Evolutionary conservation across 2,329 filamentous ascomycete genomes (phyloP).

Genomic region (Aspergillus spinulosporus): DNA sequence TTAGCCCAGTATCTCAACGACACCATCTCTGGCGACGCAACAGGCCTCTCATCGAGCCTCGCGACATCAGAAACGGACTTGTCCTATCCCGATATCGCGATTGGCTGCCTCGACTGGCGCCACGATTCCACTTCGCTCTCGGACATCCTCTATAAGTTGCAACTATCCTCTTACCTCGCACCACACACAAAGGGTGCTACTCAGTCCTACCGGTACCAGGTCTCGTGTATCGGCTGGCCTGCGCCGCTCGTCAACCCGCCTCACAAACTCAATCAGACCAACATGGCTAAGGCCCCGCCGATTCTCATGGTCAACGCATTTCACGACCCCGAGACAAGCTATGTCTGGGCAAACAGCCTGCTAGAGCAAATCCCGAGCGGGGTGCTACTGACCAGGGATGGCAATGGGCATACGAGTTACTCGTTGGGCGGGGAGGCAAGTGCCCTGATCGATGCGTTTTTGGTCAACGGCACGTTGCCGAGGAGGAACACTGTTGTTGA

Average conservation of each 20-base stretch:
- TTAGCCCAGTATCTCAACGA: slow-evolving; percentile 28
- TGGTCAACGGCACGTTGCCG: slow-evolving; percentile 9
- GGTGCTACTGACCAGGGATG: slow-evolving; percentile 43
- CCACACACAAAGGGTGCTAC: slow-evolving; percentile 39
- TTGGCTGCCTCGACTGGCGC: slow-evolving; percentile 11
- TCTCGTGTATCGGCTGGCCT: slow-evolving; percentile 46
- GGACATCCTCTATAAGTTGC: slow-evolving; percentile 30
- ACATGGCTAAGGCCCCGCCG: slow-evolving; percentile 18
- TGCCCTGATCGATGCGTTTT: slow-evolving; percentile 5
- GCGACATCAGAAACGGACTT: slow-evolving; percentile 27
- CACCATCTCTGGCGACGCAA: slow-evolving; percentile 41
- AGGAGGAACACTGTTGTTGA: slow-evolving; percentile 1
- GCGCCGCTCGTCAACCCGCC: slow-evolving; percentile 38
- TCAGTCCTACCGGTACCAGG: slow-evolving; percentile 33
- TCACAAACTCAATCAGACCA: slow-evolving; percentile 25
- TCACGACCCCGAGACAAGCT: slow-evolving; percentile 45
- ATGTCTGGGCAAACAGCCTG: slow-evolving; percentile 40
- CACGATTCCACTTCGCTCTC: slow-evolving; percentile 14
- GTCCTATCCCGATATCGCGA: slow-evolving; percentile 25
- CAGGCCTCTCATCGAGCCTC: slow-evolving; percentile 33
- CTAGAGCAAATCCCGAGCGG: slow-evolving; percentile 36
- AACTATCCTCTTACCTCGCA: slow-evolving; percentile 31
- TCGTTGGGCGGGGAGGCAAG: neutral
- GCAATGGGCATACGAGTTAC: slow-evolving; percentile 20
- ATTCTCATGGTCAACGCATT: slow-evolving; percentile 44